Conservation (phyloP, 768 basidiomycete genomes). For the Suillus fuscotomentosus region DNA sequence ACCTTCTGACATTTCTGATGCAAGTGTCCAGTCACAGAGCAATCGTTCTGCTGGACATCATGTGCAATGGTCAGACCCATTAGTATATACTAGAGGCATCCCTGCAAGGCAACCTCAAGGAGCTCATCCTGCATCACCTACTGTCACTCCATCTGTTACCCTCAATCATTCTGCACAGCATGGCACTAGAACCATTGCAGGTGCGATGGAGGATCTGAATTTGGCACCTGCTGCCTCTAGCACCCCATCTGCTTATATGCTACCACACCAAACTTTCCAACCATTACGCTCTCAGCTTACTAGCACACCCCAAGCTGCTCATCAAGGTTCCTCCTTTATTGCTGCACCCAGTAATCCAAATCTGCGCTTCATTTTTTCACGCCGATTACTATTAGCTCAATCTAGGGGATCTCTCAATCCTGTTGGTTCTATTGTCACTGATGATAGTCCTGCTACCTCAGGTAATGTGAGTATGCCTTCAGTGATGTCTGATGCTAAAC, state of each 20-base stretch:
- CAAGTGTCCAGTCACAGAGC: neutral
- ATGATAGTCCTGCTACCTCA: neutral
- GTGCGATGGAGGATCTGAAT: neutral
- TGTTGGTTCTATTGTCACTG: neutral
- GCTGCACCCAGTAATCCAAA: neutral
- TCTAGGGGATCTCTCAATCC: neutral
- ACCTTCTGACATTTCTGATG: neutral
- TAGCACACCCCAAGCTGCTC: neutral
- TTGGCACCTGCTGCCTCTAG: neutral
- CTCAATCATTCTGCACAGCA: neutral
- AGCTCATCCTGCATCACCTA: neutral
- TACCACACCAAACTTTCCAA: neutral
- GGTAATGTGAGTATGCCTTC: neutral
- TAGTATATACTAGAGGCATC: neutral
- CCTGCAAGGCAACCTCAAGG: neutral
- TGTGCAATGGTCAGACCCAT: constrained; percentile 8
- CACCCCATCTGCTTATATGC: neutral
- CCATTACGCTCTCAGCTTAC: neutral
- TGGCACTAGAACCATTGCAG: neutral
- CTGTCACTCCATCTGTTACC: no score
- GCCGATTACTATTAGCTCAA: neutral
- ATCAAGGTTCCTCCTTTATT: neutral
- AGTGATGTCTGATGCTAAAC: neutral
- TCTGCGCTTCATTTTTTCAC: neutral
- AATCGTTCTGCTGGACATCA: neutral